phyloP scores from a whole-genome alignment of 2,329 filamentous ascomycete species.

The Samsoniella hepiali region DNA sequence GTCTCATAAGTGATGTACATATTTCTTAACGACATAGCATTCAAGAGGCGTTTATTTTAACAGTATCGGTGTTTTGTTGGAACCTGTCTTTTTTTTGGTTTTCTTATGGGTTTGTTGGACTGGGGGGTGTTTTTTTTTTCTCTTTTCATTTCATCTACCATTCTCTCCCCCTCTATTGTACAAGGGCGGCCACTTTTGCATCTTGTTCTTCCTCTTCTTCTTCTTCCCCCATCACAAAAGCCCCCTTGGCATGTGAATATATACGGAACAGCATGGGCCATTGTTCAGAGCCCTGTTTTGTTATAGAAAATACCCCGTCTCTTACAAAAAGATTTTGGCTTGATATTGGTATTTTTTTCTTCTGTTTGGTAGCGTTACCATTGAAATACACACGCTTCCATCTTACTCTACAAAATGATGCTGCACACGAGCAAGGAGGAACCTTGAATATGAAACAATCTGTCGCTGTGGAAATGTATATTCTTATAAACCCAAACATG shows the following conservation, averaged over 20 bases:
- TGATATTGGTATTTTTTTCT: background rate
- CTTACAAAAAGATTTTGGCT: background rate
- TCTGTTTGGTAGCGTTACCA: background rate
- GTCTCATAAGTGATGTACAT: background rate
- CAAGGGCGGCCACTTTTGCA: background rate
- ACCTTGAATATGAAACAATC: background rate
- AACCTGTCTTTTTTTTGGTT: background rate
- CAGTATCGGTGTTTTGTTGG: background rate
- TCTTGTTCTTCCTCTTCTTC: too few species aligned
- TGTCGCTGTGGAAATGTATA: background rate
- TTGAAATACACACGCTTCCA: background rate
- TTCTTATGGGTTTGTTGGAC: background rate
- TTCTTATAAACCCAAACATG: background rate
- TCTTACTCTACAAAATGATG: background rate
- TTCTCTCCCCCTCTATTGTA: background rate
- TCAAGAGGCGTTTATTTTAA: background rate
- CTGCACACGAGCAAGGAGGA: background rate
- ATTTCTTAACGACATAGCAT: conserved; percentile 6
- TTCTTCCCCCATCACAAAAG: too few species aligned
- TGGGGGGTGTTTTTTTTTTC: too few species aligned
- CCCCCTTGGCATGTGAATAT: too few species aligned
- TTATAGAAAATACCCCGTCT: background rate
- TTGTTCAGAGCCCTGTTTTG: too few species aligned
- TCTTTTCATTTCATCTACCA: background rate
- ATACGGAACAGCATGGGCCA: too few species aligned